A percentile compares a stretch with the other conserved stretches of the same genome.
Evolutionary conservation across 768 basidiomycete genomes (phyloP).

Genomic region (Panus rudis): DNA sequence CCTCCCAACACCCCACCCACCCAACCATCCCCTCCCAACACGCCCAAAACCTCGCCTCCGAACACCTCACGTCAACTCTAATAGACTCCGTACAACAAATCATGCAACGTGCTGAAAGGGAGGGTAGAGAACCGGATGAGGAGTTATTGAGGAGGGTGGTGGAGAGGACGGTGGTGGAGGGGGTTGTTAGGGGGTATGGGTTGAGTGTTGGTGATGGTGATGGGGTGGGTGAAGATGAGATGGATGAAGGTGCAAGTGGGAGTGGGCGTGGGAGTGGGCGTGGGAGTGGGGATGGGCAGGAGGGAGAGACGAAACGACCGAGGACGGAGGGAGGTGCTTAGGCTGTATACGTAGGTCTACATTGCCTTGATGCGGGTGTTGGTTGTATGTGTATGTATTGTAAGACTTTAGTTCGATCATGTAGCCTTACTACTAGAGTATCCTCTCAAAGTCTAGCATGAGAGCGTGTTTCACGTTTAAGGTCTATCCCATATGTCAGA

Average conservation of each 20-base stretch:
- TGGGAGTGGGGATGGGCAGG: no score
- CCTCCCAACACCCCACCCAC: background rate
- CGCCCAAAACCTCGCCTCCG: conserved; percentile 61
- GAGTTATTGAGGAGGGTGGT: conserved; percentile 60
- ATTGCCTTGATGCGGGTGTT: no score
- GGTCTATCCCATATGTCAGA: no score
- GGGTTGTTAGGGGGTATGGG: conserved; percentile 54
- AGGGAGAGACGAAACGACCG: no score
- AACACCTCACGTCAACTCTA: conserved; percentile 59
- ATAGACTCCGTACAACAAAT: conserved; percentile 62
- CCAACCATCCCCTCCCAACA: conserved; percentile 48
- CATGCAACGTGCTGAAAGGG: conserved; percentile 48
- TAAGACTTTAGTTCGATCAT: no score
- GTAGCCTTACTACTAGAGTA: no score
- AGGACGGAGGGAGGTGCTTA: no score
- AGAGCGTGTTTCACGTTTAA: no score
- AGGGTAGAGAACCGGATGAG: conserved; percentile 62
- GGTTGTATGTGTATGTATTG: no score
- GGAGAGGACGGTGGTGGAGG: conserved; percentile 56
- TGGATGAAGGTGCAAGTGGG: conserved; percentile 6
- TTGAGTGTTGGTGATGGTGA: conserved; percentile 28
- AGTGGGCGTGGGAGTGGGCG: no score
- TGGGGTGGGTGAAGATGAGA: conserved; percentile 11
- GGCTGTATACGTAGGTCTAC: no score
- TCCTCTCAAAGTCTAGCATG: no score